Percentiles rank a stretch among this genome's conserved stretches.
Conservation (phyloP, 2,329 filamentous ascomycete species). For the Fusarium bactridioides region DNA sequence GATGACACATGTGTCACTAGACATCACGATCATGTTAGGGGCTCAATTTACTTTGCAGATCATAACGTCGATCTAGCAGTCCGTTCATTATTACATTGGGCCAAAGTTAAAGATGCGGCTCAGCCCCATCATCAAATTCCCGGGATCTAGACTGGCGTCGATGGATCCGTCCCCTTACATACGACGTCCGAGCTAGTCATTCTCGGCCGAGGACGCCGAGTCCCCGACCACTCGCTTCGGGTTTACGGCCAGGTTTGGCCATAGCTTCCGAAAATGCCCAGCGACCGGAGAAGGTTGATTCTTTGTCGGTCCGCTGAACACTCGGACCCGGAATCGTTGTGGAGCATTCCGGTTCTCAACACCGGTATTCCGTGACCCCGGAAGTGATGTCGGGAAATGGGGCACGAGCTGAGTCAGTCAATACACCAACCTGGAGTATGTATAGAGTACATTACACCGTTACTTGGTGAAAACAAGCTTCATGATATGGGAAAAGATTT, state of each 20-base stretch:
- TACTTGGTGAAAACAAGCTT: background rate
- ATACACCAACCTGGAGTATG: background rate
- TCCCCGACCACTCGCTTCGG: background rate
- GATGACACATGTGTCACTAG: background rate
- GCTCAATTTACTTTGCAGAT: background rate
- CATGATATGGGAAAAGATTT: background rate
- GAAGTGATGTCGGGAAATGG: background rate
- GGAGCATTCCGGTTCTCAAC: background rate
- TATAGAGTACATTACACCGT: background rate
- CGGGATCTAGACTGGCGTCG: background rate
- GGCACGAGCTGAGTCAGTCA: background rate
- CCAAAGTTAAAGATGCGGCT: slow-evolving; percentile 5
- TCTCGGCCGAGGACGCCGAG: slow-evolving; percentile 1
- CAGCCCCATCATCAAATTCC: slow-evolving; percentile 1
- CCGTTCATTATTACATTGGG: background rate
- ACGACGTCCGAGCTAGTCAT: background rate
- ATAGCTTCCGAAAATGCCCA: background rate
- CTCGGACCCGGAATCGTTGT: background rate
- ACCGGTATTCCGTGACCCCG: background rate
- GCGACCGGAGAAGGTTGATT: background rate
- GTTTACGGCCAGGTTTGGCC: background rate
- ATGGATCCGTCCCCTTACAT: background rate
- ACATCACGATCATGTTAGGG: background rate
- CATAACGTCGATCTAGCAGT: slow-evolving; percentile 1
- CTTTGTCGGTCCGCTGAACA: background rate